Percentiles rank a stretch among this genome's conserved stretches.
These are phyloP conservation scores for Scytalidium lignicola DNA, from an alignment of 2,329 filamentous ascomycete genomes.

Conservation along the genomic window DNA sequence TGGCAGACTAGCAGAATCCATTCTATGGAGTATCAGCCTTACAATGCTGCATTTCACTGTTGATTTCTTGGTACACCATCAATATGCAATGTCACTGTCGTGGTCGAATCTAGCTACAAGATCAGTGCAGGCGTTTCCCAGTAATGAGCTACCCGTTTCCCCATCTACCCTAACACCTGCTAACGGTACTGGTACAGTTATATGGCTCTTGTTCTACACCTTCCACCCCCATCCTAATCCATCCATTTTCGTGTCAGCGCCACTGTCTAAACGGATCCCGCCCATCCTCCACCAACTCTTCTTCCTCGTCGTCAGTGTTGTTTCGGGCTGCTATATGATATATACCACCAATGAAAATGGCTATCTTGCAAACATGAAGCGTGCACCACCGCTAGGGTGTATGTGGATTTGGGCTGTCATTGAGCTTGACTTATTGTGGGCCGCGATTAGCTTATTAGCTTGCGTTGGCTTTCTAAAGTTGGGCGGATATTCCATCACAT, in stretches of 20 bases:
- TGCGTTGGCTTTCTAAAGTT: constrained; percentile 22
- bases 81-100: constrained; percentile 64
- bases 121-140: constrained; percentile 45
- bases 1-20: constrained; percentile 37
- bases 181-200: constrained; percentile 27
- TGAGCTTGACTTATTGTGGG: constrained; percentile 70
- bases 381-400: constrained; percentile 80
- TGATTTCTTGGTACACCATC: constrained; percentile 72
- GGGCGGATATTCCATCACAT: constrained; percentile 21
- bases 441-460: constrained; percentile 46
- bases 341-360: constrained; percentile 72
- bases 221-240: constrained; percentile 34
- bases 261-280: constrained; percentile 41
- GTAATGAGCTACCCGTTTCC: constrained; percentile 32
- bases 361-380: constrained; percentile 89
- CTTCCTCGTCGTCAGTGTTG: constrained; percentile 58
- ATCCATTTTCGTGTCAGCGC: constrained; percentile 42
- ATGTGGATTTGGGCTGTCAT: constrained; percentile 92
- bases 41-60: constrained; percentile 72
- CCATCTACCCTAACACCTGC: background rate
- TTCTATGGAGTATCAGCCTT: constrained; percentile 57
- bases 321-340: constrained; percentile 72
- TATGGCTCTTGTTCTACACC: constrained; percentile 26
- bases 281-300: constrained; percentile 47
- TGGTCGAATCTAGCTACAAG: constrained; percentile 51